Base-by-base conservation (phyloP, 305 asterid genomes). In the Rubia tinctorum region DNA sequence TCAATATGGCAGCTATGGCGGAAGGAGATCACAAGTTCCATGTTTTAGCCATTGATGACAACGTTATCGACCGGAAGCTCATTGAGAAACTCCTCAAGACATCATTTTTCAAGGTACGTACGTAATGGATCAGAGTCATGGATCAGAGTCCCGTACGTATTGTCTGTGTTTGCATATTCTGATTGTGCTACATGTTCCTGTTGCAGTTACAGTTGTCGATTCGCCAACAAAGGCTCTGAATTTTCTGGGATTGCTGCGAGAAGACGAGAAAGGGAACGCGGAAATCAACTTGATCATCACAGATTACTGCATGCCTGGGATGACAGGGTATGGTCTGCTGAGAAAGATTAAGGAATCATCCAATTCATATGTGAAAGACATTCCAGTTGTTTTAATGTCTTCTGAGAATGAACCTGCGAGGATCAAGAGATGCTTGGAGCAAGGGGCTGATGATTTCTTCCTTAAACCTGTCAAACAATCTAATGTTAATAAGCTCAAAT, bases 11-110 rank as follows among this genome's bases (percentile, higher is more conserved):
- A 53, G 60, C 60, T 1, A 53, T 53, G 60, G 23, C 60, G 11
- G 60, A 53, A 53, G 23, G 9, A 53, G 60, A 18, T 53, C 60
- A 5, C 22, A 53, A 53, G 25, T 18, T 53, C 61, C 86, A 83
- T 78, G 84, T 83, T 22, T 71, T 83, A 27, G 86, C 84, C 2
- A 84, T 83, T 61, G 86, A 83, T 71, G 86, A 83, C 44, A 80
- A 81, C 75, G 34, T 83, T 14, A 74, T 83, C 58, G 86, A 83
- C 23, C 37, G 86, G 66, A 83, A 80, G 53, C 71, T 80, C 65
- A 83, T 83, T 53, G 84, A 83, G 60, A 80, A 81, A 43, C 84
- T 83, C 66, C 84, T 83, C 76, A 78, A 75, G 68, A 80, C 82
- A 17, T 83, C 84, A 11, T 80, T 75, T 72, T 83, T 72, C 82